Percentiles rank a stretch among this genome's conserved stretches.
Conservation (phyloP, 2,329 filamentous ascomycete species). For the Akanthomyces lecanii region DNA sequence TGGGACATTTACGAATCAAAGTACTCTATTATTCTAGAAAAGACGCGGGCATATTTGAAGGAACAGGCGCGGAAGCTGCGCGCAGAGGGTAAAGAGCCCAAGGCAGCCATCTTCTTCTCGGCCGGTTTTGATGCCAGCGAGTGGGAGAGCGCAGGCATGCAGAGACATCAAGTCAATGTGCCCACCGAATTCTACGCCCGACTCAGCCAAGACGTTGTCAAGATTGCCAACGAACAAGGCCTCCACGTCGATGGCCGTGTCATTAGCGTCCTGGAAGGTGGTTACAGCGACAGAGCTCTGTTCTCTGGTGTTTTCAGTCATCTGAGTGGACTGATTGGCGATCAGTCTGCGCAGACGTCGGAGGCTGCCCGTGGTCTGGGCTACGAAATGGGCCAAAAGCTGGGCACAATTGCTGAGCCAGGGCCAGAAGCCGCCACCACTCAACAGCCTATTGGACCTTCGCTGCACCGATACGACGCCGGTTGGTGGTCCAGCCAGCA, state of each 20-base stretch:
- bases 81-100: constrained; percentile 58
- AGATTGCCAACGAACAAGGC: constrained; percentile 73
- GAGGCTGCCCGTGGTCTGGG: constrained; percentile 40
- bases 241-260: constrained; percentile 76
- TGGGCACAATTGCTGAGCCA: constrained; percentile 37
- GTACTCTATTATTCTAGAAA: constrained; percentile 74
- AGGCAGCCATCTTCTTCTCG: constrained; percentile 87
- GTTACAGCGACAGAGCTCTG: constrained; percentile 89
- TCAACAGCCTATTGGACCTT: constrained; percentile 21
- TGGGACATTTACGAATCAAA: constrained; percentile 81
- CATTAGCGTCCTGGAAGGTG: constrained; percentile 91
- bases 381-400: constrained; percentile 54
- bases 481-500: constrained; percentile 66
- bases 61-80: constrained; percentile 64
- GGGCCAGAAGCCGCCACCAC: constrained; percentile 22
- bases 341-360: constrained; percentile 37
- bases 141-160: constrained; percentile 89
- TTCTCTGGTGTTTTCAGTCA: constrained; percentile 88
- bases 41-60: constrained; percentile 73
- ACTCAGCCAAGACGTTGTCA: constrained; percentile 80
- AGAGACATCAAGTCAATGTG: constrained; percentile 91
- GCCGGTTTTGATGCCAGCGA: constrained; percentile 97
- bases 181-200: constrained; percentile 95
- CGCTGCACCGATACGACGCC: constrained; percentile 54
- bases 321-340: constrained; percentile 71